Evolutionary conservation across 2,329 filamentous ascomycete species (phyloP).

Genomic region (Ceratocystis eucalypticola): DNA sequence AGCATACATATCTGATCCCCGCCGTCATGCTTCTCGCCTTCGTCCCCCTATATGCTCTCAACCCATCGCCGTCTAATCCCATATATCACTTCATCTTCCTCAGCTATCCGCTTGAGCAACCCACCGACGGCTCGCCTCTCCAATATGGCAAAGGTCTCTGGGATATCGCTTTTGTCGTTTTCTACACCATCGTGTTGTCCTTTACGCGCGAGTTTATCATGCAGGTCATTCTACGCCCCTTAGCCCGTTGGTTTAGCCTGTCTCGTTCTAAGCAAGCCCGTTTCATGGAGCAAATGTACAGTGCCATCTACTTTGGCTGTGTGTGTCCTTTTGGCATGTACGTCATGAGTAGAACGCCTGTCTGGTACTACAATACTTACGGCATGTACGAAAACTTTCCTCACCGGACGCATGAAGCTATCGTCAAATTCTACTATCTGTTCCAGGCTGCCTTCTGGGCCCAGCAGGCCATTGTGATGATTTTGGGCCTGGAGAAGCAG

Average conservation of each 20-base stretch:
- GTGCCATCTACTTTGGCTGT: slow-evolving; percentile 74
- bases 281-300: slow-evolving; percentile 96
- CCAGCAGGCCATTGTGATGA: slow-evolving; percentile 78
- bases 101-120: slow-evolving; percentile 59
- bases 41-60: slow-evolving; percentile 55
- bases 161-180: slow-evolving; percentile 75
- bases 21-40: slow-evolving; percentile 53
- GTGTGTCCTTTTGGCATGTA: slow-evolving; percentile 75
- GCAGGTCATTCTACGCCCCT: slow-evolving; percentile 71
- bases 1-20: slow-evolving; percentile 52
- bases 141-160: slow-evolving; percentile 83
- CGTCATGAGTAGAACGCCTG: slow-evolving; percentile 79
- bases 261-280: slow-evolving; percentile 67
- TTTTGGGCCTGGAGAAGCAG: slow-evolving; percentile 81
- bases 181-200: slow-evolving; percentile 79
- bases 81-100: slow-evolving; percentile 75
- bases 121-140: slow-evolving; percentile 31
- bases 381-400: slow-evolving; percentile 87
- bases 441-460: slow-evolving; percentile 92
- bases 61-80: slow-evolving; percentile 66
- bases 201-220: slow-evolving; percentile 95
- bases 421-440: slow-evolving; percentile 92
- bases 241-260: slow-evolving; percentile 58
- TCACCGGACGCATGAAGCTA: slow-evolving; percentile 62
- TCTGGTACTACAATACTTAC: slow-evolving; percentile 89